Base-by-base conservation (phyloP, 2,329 filamentous ascomycete species). In the Aspergillus caelatus region DNA sequence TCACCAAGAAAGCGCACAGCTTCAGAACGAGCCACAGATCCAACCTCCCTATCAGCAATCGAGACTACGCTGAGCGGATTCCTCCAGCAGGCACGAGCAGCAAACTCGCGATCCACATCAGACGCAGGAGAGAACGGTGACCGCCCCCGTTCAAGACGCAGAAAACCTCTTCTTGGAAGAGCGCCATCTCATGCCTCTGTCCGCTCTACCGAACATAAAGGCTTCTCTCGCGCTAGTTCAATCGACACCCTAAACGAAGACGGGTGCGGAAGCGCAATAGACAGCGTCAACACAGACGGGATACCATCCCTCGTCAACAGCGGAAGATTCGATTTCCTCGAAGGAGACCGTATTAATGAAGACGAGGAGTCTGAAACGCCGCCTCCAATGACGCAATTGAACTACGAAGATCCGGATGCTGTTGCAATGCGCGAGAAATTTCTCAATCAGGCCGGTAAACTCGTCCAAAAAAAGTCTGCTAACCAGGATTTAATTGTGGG, bases 401-500 rank as follows among this genome's bases (percentile, higher is more conserved):
- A 80, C 32, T 83, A 83, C 61, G 80, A 83, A 62, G 81, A 83
- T 63, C 76, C 80, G 1, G 80, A 87, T 53, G 84, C 85, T 2
- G 80, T 82, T 14, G 83, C 82, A 60, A 85, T 86, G 70, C 83
- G 84, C n/a, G 84, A 86, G 39, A 84, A 82, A 43, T 83, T 83
- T 32, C 82, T 85, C 66, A 82, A 83, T 5, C 65, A 75, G 58
- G 74, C 75, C 0, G 66, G 81, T 72, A 70, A 85, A 70, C 36
- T 83, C 71, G 65, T 82, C 69, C 63, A 81, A 19, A 74, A 75
- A 60, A 62, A 68, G 5, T 61, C 62, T 16, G 58, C 62, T 19
- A 59, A 68, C 14, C 57, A 67, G 28, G 63, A 65, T 1, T 16
- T 70, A 41, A 62, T 73, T 34, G 63, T 76, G 21, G 75, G 72